A percentile compares a stretch with the other conserved stretches of the same genome.
Conservation (phyloP, 164 flowering plant species). For the Stephania cephalantha region DNA sequence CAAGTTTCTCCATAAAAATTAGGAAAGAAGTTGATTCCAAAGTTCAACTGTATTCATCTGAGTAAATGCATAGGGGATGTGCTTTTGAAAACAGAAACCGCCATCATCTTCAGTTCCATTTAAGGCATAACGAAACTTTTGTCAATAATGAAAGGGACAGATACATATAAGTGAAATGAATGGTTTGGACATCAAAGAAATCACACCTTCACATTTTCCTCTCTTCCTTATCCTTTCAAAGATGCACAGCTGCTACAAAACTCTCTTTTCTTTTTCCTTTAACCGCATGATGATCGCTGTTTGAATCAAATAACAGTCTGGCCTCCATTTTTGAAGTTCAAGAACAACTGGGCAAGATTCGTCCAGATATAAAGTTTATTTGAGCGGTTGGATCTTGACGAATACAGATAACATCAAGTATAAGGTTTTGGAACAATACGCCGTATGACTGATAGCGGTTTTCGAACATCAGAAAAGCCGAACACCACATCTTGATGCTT, state of each 20-base stretch:
- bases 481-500: background rate
- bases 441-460: background rate
- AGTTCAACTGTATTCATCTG: background rate
- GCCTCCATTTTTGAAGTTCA: background rate
- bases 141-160: background rate
- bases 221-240: background rate
- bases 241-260: background rate
- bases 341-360: background rate
- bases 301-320: background rate
- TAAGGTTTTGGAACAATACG: background rate
- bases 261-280: background rate
- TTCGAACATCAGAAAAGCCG: background rate
- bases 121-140: background rate
- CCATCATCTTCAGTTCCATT: background rate
- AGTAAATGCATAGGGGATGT: background rate
- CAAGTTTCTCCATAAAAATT: background rate
- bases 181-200: background rate
- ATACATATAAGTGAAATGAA: background rate
- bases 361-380: background rate
- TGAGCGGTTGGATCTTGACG: background rate
- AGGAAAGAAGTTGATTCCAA: background rate
- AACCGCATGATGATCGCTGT: background rate
- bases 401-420: background rate
- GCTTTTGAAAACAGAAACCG: background rate
- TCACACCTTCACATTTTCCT: background rate